These are phyloP conservation scores for Collybiopsis confluens DNA, from an alignment of 768 basidiomycete species.

Conservation along the genomic window DNA sequence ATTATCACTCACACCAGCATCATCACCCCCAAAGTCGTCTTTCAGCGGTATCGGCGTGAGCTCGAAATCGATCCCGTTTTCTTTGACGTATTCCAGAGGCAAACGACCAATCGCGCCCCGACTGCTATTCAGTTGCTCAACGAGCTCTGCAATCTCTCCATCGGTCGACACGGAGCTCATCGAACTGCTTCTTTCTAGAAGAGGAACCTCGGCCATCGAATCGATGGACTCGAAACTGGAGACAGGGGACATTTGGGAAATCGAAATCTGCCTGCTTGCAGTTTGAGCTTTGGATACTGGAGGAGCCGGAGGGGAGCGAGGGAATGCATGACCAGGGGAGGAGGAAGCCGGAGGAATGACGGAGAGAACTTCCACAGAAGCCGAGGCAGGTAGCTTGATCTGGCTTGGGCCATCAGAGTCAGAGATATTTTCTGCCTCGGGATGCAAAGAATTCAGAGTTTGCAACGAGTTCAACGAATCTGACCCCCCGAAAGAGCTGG, in stretches of 20 bases:
- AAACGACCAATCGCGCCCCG: too few relatives aligned
- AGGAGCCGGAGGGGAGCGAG: background rate
- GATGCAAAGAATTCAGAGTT: background rate
- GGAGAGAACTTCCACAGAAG: background rate
- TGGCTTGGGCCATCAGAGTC: background rate
- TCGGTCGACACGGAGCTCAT: constrained; percentile 3
- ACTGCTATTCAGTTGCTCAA: background rate
- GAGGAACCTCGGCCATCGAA: background rate
- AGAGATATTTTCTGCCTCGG: background rate
- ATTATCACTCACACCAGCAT: background rate
- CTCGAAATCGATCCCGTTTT: background rate
- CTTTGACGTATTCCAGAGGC: background rate
- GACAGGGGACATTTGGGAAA: too few relatives aligned
- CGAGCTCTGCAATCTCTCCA: background rate
- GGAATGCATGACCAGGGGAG: background rate
- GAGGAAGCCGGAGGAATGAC: background rate
- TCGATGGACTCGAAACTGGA: background rate
- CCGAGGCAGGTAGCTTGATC: background rate
- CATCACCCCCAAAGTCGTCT: background rate
- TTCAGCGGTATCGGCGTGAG: background rate
- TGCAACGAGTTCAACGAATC: background rate
- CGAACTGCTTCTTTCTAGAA: background rate
- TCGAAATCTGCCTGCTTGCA: too few relatives aligned
- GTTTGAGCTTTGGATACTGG: background rate
- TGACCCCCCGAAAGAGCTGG: background rate